Conservation (phyloP, 768 basidiomycete genomes). For the Phanerochaete carnosa region DNA sequence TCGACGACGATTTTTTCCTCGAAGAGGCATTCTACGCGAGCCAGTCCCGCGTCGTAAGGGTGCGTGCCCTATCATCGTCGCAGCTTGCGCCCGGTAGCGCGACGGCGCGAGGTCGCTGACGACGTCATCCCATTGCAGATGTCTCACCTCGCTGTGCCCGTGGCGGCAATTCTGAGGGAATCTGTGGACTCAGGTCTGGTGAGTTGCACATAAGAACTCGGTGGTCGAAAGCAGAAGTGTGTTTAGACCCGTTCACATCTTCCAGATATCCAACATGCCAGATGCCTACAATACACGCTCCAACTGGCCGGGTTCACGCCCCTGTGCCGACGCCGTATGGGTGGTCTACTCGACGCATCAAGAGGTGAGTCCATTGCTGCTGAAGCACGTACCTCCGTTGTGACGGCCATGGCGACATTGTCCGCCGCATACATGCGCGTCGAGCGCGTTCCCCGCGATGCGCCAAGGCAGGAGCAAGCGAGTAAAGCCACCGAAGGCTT, state of each 20-base stretch:
- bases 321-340: slow-evolving; percentile 13
- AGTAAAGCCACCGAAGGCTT: not conserved
- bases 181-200: not conserved
- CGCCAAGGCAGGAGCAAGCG: not conserved
- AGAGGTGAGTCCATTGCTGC: slow-evolving; percentile 16
- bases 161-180: not conserved
- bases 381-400: not conserved
- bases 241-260: not conserved
- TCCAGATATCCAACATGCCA: not conserved
- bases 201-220: not conserved
- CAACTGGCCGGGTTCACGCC: slow-evolving; percentile 1
- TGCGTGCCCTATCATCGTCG: no score
- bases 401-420: not conserved
- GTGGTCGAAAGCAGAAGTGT: not conserved
- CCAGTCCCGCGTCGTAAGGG: slow-evolving; percentile 5
- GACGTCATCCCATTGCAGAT: not conserved
- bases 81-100: not conserved
- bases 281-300: not conserved
- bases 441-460: not conserved
- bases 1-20: not conserved
- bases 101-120: not conserved
- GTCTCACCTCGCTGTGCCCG: not conserved
- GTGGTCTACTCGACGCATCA: slow-evolving; percentile 21
- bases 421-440: not conserved
- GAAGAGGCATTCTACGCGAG: slow-evolving; percentile 3